These are phyloP conservation scores for Fusarium neocosmosporiellum DNA, from an alignment of 2,329 filamentous ascomycete genomes.

Conservation along the genomic window DNA sequence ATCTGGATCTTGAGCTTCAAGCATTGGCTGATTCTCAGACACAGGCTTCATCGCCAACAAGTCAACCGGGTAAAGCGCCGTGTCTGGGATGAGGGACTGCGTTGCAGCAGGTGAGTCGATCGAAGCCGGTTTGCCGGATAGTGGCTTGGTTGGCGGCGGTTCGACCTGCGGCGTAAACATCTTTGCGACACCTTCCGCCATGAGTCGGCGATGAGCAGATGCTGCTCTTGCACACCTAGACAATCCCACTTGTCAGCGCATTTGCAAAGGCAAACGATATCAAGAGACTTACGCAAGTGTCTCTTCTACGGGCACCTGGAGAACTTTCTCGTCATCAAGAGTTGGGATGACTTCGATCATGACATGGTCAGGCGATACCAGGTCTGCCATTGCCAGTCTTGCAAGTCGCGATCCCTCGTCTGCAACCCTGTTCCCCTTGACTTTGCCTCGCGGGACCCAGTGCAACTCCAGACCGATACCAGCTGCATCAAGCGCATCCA, in stretches of 20 bases:
- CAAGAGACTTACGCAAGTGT: neutral
- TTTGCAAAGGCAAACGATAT: neutral
- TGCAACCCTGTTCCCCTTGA: conserved; percentile 20
- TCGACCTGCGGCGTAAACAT: neutral
- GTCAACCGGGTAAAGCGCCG: neutral
- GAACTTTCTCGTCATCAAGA: neutral
- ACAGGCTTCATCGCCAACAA: neutral
- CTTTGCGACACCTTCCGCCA: neutral
- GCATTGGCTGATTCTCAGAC: neutral
- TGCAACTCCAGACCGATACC: conserved; percentile 23
- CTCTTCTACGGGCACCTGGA: neutral
- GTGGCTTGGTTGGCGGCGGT: neutral
- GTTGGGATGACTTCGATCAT: conserved; percentile 6
- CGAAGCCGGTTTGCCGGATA: neutral
- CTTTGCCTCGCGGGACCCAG: conserved; percentile 28
- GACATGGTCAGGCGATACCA: neutral
- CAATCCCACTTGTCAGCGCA: neutral
- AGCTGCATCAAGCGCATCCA: neutral
- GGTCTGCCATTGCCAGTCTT: neutral
- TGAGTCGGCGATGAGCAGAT: neutral
- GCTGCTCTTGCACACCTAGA: neutral
- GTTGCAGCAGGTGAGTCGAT: neutral
- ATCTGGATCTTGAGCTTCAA: neutral
- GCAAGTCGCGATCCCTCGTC: conserved; percentile 9
- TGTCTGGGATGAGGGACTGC: neutral